These are phyloP conservation scores for Calonectria multiphialidica DNA, from an alignment of 2,329 filamentous ascomycete species.

Conservation along the genomic window DNA sequence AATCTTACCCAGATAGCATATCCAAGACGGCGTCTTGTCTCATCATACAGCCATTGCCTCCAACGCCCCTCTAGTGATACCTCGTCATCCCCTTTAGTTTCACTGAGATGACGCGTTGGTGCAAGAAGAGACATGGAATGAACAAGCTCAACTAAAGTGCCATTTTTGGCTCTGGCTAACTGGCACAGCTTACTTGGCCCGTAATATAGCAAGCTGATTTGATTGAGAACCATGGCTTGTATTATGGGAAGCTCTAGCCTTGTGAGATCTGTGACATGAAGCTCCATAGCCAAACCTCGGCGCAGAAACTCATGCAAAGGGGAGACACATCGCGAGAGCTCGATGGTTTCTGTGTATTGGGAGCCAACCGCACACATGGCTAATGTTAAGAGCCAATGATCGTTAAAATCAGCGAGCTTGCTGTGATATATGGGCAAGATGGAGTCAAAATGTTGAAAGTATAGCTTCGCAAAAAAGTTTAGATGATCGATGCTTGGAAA, in stretches of 20 bases:
- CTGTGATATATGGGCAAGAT: constrained; percentile 48
- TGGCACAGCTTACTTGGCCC: not conserved
- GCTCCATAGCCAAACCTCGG: constrained; percentile 20
- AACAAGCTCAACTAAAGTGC: not conserved
- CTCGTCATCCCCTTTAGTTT: not conserved
- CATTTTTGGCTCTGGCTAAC: not conserved
- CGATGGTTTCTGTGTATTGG: constrained; percentile 38
- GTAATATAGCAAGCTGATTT: constrained; percentile 23
- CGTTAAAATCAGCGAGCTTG: constrained; percentile 12
- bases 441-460: constrained; percentile 47
- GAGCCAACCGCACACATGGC: constrained; percentile 39
- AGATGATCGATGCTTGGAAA: constrained; percentile 44
- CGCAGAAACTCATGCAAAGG: constrained; percentile 42
- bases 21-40: constrained; percentile 24
- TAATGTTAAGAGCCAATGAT: constrained; percentile 37
- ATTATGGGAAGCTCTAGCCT: not conserved
- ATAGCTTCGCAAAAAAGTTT: constrained; percentile 47
- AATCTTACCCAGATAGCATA: constrained; percentile 30
- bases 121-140: not conserved
- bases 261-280: not conserved
- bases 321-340: constrained; percentile 32
- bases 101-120: not conserved
- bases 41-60: constrained; percentile 12
- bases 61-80: not conserved
- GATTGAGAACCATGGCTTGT: constrained; percentile 32